Evolutionary conservation across 169 alveolate genomes (phyloP).

Genomic region (Blepharisma undulans): DNA sequence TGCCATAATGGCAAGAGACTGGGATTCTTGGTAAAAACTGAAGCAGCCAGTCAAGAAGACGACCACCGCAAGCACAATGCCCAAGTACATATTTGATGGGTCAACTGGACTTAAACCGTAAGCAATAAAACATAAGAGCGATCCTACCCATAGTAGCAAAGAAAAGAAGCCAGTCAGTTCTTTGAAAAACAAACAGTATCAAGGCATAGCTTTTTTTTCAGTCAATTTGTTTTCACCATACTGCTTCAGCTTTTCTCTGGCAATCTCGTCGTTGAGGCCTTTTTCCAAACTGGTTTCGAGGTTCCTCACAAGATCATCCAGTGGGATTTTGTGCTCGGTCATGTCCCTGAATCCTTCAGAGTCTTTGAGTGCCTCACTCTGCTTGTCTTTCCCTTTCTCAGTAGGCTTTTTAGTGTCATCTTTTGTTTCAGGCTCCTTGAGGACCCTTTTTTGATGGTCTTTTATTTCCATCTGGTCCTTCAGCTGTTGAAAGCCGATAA

Average conservation of each 20-base stretch:
- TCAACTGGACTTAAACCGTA: constrained; percentile 69
- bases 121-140: constrained; percentile 76
- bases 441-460: neutral
- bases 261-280: neutral
- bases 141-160: constrained; percentile 81
- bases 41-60: constrained; percentile 72
- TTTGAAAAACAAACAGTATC: constrained; percentile 68
- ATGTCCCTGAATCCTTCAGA: constrained; percentile 7
- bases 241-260: neutral
- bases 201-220: constrained; percentile 75
- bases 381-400: constrained; percentile 11
- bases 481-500: constrained; percentile 7
- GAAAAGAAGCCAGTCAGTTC: constrained; percentile 82
- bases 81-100: constrained; percentile 79
- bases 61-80: constrained; percentile 70
- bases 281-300: neutral
- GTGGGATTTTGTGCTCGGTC: neutral
- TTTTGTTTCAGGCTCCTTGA: neutral
- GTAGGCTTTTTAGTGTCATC: neutral
- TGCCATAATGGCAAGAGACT: constrained; percentile 79
- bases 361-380: neutral
- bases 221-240: constrained; percentile 81
- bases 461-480: neutral
- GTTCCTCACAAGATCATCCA: neutral
- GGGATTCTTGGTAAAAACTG: constrained; percentile 63